Percentiles rank a stretch among this genome's conserved stretches.
Conservation (phyloP, 2,329 filamentous ascomycete genomes). For the Fusarium tanahbumbuense region DNA sequence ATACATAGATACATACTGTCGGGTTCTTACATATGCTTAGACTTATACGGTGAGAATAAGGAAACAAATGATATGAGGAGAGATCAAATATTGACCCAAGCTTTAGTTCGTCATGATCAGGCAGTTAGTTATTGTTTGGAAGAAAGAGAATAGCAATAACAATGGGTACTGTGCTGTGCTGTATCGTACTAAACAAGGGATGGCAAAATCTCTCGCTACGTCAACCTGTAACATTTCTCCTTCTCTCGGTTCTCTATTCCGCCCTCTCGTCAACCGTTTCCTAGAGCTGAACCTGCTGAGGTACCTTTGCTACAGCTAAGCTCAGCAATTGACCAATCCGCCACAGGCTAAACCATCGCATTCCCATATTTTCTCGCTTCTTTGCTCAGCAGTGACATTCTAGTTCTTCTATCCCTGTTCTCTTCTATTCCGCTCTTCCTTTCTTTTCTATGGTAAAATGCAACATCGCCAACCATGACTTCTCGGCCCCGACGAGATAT, state of each 20-base stretch:
- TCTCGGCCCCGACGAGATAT: conserved; percentile 19
- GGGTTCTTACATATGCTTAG: conserved; percentile 23
- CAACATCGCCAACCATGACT: conserved; percentile 3
- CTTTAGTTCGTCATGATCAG: background rate
- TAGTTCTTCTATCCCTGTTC: conserved; percentile 2
- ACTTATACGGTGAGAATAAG: background rate
- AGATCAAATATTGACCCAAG: background rate
- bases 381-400: conserved; percentile 31
- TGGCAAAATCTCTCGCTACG: conserved; percentile 28
- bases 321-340: conserved; percentile 9
- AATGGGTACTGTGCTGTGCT: background rate
- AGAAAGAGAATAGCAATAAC: background rate
- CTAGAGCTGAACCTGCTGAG: background rate
- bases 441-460: background rate
- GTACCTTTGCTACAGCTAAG: conserved; percentile 4
- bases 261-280: conserved; percentile 16
- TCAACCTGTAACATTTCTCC: conserved; percentile 32
- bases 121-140: background rate
- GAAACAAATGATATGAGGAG: background rate
- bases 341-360: conserved; percentile 3
- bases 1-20: background rate
- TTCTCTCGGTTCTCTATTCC: conserved; percentile 36
- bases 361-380: conserved; percentile 40
- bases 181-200: background rate
- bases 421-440: conserved; percentile 9